Base-by-base conservation (phyloP, 208 protist genomes). In the Leishmania amazonensis region DNA sequence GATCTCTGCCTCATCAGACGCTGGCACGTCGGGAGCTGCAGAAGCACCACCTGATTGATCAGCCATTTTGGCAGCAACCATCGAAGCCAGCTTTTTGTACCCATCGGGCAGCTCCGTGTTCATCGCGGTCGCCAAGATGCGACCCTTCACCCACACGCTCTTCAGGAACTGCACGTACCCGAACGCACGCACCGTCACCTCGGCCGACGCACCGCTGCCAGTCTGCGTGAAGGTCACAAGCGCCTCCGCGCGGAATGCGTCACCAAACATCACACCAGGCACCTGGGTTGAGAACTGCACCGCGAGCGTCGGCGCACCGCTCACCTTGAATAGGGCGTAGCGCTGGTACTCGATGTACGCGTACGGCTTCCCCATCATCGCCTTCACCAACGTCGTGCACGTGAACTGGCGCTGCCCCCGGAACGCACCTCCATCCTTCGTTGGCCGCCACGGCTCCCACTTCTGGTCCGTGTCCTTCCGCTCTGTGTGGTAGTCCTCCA, bases 211-310 rank as follows among this genome's bases (percentile, higher is more conserved):
- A 17, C 81, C 83, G 47, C 67, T 85, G 67, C 85, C 85, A 5
- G 45, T 57, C 83, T 94, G 88, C 6, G 87, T 83, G 78, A 93
- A 93, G 65, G 82, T 67, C 35, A 87, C 67, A 28, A 93, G 71
- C 38, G 87, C 83, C 82, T 94, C 89, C 31, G 65, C 85, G 47
- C 91, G 91, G 64, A 94, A 94, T 28, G 89, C 79, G n/a, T 92
- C 89, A 40, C 85, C 76, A 77, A 90, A 93, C 89, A 89, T 91
- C 38, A 93, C 89, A 31, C 89, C 88, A 4, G 84, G 75, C 6
- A 87, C 83, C 85, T 94, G 91, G 60, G 86, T 89, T 54, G 91
- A 94, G 49, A 93, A 87, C 74, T 94, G 91, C 60, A 93, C 83
- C 57, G 88, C 73, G 51, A 95, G 76, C n/a, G 86, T 91, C 35